phyloP scores from a whole-genome alignment of 129 eudicot genomes.

The Heracleum sosnowskyi region DNA sequence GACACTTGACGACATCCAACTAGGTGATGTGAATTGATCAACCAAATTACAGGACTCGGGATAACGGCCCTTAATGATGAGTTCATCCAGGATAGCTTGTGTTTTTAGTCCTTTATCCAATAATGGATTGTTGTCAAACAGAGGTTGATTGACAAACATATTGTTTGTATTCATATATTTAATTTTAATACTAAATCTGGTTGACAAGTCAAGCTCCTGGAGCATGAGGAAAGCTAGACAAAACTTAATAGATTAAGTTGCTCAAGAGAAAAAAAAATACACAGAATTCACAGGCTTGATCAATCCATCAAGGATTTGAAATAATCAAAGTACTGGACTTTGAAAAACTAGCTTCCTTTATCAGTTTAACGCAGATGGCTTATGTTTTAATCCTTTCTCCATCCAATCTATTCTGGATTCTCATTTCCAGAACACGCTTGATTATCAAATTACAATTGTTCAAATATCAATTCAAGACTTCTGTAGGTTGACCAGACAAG shows the following conservation, averaged over 20 bases:
- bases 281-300: neutral
- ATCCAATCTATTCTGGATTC: neutral
- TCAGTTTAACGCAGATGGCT: neutral
- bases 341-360: neutral
- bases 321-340: neutral
- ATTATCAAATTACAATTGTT: neutral
- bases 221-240: neutral
- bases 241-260: neutral
- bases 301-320: neutral
- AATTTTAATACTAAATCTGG: neutral
- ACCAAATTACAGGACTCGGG: neutral
- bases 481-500: neutral
- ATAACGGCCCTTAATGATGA: neutral
- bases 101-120: neutral
- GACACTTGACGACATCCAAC: neutral
- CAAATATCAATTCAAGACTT: neutral
- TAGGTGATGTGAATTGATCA: neutral
- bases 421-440: neutral
- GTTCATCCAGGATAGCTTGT: neutral
- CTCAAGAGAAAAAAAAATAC: neutral
- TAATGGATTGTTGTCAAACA: neutral
- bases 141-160: neutral
- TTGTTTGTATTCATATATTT: neutral
- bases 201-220: neutral
- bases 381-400: neutral